These are phyloP conservation scores for Pterula multifida DNA, from an alignment of 1,284 basidiomycete species.

Conservation along the genomic window DNA sequence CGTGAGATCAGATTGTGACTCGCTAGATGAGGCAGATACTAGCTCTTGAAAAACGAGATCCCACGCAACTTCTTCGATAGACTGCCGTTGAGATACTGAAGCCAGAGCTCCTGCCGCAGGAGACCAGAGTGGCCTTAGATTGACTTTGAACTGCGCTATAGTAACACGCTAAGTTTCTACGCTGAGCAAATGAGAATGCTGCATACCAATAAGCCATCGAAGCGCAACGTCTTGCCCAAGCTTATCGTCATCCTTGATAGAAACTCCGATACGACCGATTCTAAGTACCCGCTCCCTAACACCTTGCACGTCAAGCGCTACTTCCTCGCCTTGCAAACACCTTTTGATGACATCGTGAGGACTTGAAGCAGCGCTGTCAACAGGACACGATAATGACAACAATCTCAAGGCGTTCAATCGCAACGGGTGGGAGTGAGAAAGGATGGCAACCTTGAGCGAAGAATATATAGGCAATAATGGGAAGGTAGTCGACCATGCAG, in stretches of 20 bases:
- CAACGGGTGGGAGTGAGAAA: constrained; percentile 47
- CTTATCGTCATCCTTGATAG: constrained; percentile 39
- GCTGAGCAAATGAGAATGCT: constrained; percentile 8
- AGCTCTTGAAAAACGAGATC: constrained; percentile 54
- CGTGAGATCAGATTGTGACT: constrained; percentile 14
- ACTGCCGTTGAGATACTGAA: constrained; percentile 35
- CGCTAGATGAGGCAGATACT: constrained; percentile 11
- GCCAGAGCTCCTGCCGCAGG: constrained; percentile 67
- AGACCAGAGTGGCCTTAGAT: constrained; percentile 79
- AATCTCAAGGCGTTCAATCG: constrained; percentile 46
- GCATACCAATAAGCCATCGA: constrained; percentile 54
- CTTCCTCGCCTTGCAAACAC: constrained; percentile 64
- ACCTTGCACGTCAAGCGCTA: constrained; percentile 63
- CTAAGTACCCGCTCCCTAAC: constrained; percentile 73
- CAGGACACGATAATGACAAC: constrained; percentile 27
- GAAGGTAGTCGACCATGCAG: constrained; percentile 13
- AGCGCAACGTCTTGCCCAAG: constrained; percentile 41
- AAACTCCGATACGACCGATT: constrained; percentile 49
- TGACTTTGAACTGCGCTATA: constrained; percentile 83
- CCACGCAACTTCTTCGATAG: constrained; percentile 63
- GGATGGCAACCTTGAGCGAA: constrained; percentile 29
- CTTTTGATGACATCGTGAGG: constrained; percentile 49
- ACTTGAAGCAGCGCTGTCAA: constrained; percentile 25
- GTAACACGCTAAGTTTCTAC: too few relatives aligned
- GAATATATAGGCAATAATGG: constrained; percentile 36